Conservation (phyloP, 2,329 filamentous ascomycete genomes). For the Colletotrichum tropicicola region DNA sequence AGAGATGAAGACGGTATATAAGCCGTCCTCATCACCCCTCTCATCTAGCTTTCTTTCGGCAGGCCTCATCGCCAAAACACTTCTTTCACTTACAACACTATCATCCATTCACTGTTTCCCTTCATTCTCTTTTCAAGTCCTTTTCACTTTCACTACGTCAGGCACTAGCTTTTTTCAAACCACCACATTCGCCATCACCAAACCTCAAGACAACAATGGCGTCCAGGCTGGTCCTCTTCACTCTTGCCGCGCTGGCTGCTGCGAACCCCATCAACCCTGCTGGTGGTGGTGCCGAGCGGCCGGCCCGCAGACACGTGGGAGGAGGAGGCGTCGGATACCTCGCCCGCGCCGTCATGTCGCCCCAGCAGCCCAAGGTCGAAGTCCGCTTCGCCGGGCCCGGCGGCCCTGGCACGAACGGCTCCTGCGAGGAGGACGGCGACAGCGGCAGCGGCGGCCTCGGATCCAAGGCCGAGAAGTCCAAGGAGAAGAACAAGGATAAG, state of each 20-base stretch:
- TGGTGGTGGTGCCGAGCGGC: conserved; percentile 8
- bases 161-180: not conserved
- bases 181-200: not conserved
- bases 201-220: conserved; percentile 16
- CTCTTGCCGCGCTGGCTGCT: conserved; percentile 27
- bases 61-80: conserved; percentile 13
- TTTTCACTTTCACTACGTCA: not conserved
- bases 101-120: not conserved
- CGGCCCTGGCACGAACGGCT: not conserved
- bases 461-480: conserved; percentile 4
- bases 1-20: not conserved
- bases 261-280: conserved; percentile 20
- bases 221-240: conserved; percentile 22
- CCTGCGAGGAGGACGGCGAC: not conserved
- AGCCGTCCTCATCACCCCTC: not conserved
- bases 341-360: conserved; percentile 12
- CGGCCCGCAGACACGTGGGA: conserved; percentile 3
- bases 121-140: not conserved
- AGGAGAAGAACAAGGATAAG: conserved; percentile 15
- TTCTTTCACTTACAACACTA: conserved; percentile 6
- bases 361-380: conserved; percentile 14
- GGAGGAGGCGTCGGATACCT: conserved; percentile 1
- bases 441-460: not conserved
- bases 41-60: not conserved
- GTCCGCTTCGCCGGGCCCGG: not conserved